These are phyloP conservation scores for Dorcoceras hygrometricum DNA, from an alignment of 257 asterid genomes.

Conservation along the genomic window DNA sequence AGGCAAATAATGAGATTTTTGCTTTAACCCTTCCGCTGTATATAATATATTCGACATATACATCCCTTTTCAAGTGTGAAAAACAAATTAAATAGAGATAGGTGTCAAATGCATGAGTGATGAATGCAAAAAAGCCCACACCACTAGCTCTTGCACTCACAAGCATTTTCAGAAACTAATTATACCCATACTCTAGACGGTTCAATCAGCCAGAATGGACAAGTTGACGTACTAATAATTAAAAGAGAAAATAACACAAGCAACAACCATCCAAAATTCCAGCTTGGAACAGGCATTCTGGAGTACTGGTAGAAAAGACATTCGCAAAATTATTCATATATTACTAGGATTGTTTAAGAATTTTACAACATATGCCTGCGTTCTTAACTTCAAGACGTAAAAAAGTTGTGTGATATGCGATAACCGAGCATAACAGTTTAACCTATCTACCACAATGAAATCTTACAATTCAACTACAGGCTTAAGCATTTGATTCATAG, in stretches of 20 bases:
- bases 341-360: background rate
- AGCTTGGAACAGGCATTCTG: background rate
- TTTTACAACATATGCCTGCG: background rate
- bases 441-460: constrained; percentile 13
- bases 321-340: background rate
- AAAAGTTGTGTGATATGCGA: constrained; percentile 2
- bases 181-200: background rate
- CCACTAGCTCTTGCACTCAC: background rate
- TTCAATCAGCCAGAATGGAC: background rate
- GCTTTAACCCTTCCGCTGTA: too few species aligned
- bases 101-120: too few species aligned
- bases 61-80: too few species aligned
- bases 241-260: background rate
- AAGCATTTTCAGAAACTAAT: background rate
- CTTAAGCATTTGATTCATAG: constrained; percentile 5
- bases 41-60: too few species aligned
- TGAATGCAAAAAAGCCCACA: too few species aligned
- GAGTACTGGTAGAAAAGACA: background rate
- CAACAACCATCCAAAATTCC: background rate
- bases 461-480: background rate
- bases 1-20: too few species aligned
- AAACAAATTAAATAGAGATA: too few species aligned
- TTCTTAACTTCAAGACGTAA: constrained; percentile 7
- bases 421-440: constrained; percentile 4
- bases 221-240: too few species aligned